Conservation (phyloP, 495 filamentous ascomycete species). For the Cairneyella variabilis region DNA sequence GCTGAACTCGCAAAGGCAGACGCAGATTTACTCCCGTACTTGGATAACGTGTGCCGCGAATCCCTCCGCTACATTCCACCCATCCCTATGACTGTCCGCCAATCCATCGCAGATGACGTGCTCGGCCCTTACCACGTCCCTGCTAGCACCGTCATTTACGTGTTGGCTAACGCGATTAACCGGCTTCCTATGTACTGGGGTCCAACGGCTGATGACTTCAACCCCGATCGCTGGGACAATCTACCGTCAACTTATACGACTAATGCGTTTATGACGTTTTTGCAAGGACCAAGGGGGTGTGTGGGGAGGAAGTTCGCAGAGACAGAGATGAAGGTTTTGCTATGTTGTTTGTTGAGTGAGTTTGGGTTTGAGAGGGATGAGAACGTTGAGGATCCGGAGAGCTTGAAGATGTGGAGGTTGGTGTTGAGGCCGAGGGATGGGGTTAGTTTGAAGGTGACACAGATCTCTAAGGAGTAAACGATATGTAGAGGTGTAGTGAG, state of each 20-base stretch:
- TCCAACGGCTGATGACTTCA: constrained; percentile 28
- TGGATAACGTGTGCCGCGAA: constrained; percentile 40
- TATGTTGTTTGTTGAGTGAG: constrained; percentile 33
- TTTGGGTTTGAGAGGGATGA: constrained; percentile 29
- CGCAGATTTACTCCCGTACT: constrained; percentile 32
- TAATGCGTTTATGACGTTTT: constrained; percentile 43
- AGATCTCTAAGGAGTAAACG: too few relatives aligned
- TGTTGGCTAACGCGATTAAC: constrained; percentile 46
- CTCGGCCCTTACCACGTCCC: constrained; percentile 43
- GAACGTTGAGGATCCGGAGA: constrained; percentile 40
- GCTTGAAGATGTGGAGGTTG: constrained; percentile 51
- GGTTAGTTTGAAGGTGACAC: constrained; percentile 39
- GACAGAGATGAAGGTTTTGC: constrained; percentile 81
- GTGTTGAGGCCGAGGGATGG: constrained; percentile 48
- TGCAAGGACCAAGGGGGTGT: constrained; percentile 40
- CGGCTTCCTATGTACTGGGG: constrained; percentile 35
- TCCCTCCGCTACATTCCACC: constrained; percentile 32
- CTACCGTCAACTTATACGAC: constrained; percentile 31
- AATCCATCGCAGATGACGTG: constrained; percentile 52
- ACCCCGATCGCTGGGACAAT: constrained; percentile 25
- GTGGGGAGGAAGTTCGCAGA: constrained; percentile 65
- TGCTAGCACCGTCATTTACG: constrained; percentile 43
- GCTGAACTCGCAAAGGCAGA: constrained; percentile 46
- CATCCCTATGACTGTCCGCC: constrained; percentile 51
- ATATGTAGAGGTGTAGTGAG: too few relatives aligned